Base-by-base conservation (phyloP, 1,284 basidiomycete species). In the Farysia itapuensis region DNA sequence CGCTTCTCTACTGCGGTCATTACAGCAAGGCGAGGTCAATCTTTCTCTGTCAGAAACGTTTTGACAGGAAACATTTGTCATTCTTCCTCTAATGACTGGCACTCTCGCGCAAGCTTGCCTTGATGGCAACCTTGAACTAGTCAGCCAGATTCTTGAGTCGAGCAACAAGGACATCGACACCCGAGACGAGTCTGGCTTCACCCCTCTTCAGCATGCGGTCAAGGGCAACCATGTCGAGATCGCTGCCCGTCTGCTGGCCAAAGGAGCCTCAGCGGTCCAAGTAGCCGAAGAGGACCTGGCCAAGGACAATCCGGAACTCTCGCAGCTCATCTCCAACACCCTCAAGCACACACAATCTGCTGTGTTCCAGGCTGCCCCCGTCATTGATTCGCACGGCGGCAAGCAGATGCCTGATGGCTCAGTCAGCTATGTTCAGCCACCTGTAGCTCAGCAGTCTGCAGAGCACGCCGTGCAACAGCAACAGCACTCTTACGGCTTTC, bases 51-150 rank as follows among this genome's bases (percentile, higher is more conserved):
- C n/a, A n/a, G n/a, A n/a, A n/a, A n/a, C n/a, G n/a, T n/a, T n/a
- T n/a, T n/a, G n/a, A n/a, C n/a, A 28, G 25, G 25, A 28, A 11
- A 33, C 8, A 8, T 19, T 33, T 33, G 11, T 33, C 31, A 18
- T 11, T 16, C 11, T 33, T 19, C 31, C 12, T 11, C 12, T 9
- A 11, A 72, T 72, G 70, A 57, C 57, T 20, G 34, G 57, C 23
- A 60, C 61, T 23, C 48, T 73, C 22, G 69, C 70, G 47, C 59
- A 67, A 46, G 68, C 66, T 16, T 53, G 60, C 37, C 57, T 65
- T 33, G 46, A 63, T 33, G 70, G 67, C 46, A 60, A 73, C 41
- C 39, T 66, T 28, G 52, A 56, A 30, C 57, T 54, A 23, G 58
- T 73, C 35, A 57, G 39, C 32, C 39, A 63, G 23, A 44, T 63